phyloP scores from a whole-genome alignment of 2,329 filamentous ascomycete species.

The Tolypocladium capitatum region DNA sequence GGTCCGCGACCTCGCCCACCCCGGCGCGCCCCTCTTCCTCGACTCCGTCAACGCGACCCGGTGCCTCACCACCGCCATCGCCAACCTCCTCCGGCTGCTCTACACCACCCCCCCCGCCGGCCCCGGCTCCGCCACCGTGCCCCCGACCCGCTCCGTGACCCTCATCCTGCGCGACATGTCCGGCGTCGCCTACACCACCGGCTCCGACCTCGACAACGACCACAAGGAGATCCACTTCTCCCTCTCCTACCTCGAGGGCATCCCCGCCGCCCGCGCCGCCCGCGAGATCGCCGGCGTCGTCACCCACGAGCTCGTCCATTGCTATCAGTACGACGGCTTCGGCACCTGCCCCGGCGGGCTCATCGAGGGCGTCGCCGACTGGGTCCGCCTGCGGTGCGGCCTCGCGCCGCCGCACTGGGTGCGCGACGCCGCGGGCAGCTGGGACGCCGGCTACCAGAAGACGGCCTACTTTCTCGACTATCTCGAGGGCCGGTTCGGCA shows the following conservation, averaged over 20 bases:
- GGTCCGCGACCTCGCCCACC: constrained; percentile 42
- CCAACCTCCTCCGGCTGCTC: constrained; percentile 57
- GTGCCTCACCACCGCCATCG: constrained; percentile 49
- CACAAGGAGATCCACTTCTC: constrained; percentile 92
- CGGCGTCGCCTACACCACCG: constrained; percentile 83
- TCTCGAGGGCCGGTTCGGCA: constrained; percentile 54
- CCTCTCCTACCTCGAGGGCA: constrained; percentile 53
- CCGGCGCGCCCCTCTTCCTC: constrained; percentile 56
- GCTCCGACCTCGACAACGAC: constrained; percentile 62
- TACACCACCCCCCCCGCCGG: constrained; percentile 43
- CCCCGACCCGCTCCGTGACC: constrained; percentile 72
- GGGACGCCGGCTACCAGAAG: constrained; percentile 82
- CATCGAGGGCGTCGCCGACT: constrained; percentile 87
- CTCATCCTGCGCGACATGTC: constrained; percentile 65
- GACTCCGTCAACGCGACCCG: constrained; percentile 46
- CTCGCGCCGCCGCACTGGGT: constrained; percentile 79
- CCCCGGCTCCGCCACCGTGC: constrained; percentile 27
- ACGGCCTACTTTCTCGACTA: constrained; percentile 88
- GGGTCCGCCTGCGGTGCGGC: constrained; percentile 64
- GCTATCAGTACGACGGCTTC: constrained; percentile 66
- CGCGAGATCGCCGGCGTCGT: constrained; percentile 71
- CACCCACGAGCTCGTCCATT: constrained; percentile 89
- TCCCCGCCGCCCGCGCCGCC: constrained; percentile 27
- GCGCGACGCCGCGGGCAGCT: constrained; percentile 41
- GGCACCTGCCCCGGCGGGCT: constrained; percentile 58